These are phyloP conservation scores for Albophoma yamanashiensis DNA, from an alignment of 2,329 filamentous ascomycete species.

Conservation along the genomic window DNA sequence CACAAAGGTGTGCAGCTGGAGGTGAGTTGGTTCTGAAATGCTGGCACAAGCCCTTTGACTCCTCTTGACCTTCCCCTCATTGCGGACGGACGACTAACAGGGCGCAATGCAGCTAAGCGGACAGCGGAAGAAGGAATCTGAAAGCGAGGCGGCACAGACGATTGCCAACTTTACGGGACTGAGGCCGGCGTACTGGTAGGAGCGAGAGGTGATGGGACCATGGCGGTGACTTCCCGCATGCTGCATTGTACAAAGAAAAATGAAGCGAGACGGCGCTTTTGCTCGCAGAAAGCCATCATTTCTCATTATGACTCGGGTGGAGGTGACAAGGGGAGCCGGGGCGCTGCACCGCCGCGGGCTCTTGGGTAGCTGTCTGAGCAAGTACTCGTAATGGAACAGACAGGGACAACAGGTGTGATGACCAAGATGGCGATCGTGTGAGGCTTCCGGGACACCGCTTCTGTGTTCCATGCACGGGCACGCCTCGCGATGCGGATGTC, in stretches of 20 bases:
- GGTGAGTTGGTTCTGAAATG: conserved; percentile 34
- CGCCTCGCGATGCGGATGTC: neutral
- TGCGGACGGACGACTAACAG: conserved; percentile 6
- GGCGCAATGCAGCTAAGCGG: conserved; percentile 44
- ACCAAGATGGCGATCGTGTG: neutral
- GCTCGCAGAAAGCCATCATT: neutral
- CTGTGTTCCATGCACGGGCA: neutral
- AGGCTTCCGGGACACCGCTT: too few species aligned
- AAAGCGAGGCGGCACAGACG: conserved; percentile 31
- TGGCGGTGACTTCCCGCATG: neutral
- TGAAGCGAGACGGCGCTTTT: neutral
- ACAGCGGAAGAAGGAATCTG: conserved; percentile 60
- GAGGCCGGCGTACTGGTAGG: conserved; percentile 45
- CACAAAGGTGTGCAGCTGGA: conserved; percentile 91
- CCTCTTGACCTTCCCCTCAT: neutral
- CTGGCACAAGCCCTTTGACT: neutral
- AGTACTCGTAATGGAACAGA: neutral
- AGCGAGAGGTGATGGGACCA: neutral
- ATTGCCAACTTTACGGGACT: conserved; percentile 47
- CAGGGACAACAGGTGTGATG: neutral
- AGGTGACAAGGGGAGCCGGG: neutral
- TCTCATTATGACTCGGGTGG: neutral
- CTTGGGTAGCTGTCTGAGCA: neutral
- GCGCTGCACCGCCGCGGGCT: neutral
- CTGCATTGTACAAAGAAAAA: neutral